A percentile compares a stretch with the other conserved stretches of the same genome.
Conservation (phyloP, 192 early-diverging fungal genomes). For the Rhizophagus sp. region DNA sequence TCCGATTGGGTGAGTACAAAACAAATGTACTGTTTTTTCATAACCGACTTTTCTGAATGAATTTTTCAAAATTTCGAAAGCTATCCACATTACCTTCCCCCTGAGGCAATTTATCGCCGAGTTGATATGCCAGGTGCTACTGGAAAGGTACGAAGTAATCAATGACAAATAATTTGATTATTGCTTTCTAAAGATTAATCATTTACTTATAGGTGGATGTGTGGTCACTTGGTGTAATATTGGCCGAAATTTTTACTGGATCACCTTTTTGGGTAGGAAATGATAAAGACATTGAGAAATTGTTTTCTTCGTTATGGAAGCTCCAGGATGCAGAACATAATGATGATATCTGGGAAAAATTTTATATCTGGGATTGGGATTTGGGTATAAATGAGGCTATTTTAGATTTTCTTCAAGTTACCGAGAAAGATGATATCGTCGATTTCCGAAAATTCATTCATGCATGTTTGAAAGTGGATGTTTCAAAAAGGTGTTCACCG, state of each 20-base stretch:
- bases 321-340: constrained; percentile 36
- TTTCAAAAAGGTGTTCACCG: constrained; percentile 25
- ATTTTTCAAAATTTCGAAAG: constrained; percentile 16
- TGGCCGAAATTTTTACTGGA: constrained; percentile 51
- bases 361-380: constrained; percentile 26
- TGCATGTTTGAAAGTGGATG: constrained; percentile 33
- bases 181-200: background rate
- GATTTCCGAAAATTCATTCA: constrained; percentile 34
- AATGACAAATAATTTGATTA: background rate
- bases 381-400: constrained; percentile 48
- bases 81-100: constrained; percentile 27
- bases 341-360: constrained; percentile 38
- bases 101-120: constrained; percentile 29
- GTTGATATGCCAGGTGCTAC: background rate
- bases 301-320: constrained; percentile 49
- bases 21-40: background rate
- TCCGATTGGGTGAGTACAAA: constrained; percentile 50
- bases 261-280: constrained; percentile 55
- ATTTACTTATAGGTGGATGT: constrained; percentile 46
- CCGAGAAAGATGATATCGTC: constrained; percentile 21
- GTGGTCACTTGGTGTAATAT: constrained; percentile 60
- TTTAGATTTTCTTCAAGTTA: constrained; percentile 45
- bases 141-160: background rate
- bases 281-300: constrained; percentile 46
- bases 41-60: constrained; percentile 39